Conservation (phyloP, 257 asterid species). For the Nicotiana otophora region DNA sequence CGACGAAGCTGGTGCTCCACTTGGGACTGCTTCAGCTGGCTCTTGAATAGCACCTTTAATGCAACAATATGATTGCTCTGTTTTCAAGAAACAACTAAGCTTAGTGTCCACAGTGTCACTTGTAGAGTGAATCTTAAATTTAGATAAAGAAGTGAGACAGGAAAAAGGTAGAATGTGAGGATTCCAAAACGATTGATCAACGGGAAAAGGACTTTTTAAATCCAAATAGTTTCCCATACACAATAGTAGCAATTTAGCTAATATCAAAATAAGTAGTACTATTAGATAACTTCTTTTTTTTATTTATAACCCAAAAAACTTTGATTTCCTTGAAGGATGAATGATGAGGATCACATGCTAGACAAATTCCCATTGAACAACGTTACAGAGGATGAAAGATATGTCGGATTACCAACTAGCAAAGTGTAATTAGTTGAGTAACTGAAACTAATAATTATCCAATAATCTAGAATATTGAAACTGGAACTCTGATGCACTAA, state of each 20-base stretch:
- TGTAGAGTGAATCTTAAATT: not conserved
- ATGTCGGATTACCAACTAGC: not conserved
- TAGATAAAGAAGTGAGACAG: not conserved
- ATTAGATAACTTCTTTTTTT: not conserved
- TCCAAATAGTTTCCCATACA: not conserved
- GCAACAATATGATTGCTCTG: constrained; percentile 96
- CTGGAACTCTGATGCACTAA: constrained; percentile 9
- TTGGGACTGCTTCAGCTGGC: constrained; percentile 81
- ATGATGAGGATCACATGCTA: not conserved
- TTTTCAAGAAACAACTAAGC: constrained; percentile 4
- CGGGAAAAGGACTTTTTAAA: not conserved
- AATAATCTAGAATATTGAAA: not conserved
- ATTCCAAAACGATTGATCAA: not conserved
- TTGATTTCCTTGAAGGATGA: not conserved
- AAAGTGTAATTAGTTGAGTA: not conserved
- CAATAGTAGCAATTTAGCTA: not conserved
- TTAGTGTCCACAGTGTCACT: not conserved
- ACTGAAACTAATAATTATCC: not conserved
- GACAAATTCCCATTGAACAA: not conserved
- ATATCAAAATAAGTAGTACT: not conserved
- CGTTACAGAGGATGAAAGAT: not conserved
- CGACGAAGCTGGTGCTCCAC: constrained; percentile 97
- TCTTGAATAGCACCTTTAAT: constrained; percentile 79
- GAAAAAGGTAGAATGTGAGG: not conserved
- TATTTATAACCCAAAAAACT: not conserved